Conservation (phyloP, 176 grass and related monocot species). For the Cenchrus fungigraminus region DNA sequence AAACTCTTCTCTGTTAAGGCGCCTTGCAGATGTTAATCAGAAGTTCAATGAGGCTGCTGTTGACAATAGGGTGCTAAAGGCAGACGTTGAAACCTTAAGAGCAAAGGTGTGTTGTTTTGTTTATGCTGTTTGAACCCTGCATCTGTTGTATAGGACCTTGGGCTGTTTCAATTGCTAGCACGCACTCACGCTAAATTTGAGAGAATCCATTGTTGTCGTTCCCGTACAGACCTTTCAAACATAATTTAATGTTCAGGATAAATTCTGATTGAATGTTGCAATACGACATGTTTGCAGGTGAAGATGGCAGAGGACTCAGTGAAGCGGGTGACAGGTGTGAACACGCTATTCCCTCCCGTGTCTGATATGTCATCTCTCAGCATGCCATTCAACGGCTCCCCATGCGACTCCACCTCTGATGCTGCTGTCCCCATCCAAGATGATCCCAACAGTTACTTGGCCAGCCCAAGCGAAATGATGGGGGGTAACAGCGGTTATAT, state of each 20-base stretch:
- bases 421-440: constrained; percentile 54
- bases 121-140: not conserved
- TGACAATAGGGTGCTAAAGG: constrained; percentile 82
- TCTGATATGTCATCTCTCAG: constrained; percentile 67
- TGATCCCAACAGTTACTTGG: constrained; percentile 59
- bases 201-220: not conserved
- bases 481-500: constrained; percentile 35
- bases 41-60: constrained; percentile 84
- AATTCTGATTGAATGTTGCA: not conserved
- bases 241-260: not conserved
- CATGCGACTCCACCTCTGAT: constrained; percentile 61
- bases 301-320: constrained; percentile 92
- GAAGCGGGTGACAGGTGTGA: constrained; percentile 71
- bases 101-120: constrained; percentile 57
- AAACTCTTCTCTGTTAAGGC: constrained; percentile 73
- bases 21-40: constrained; percentile 77
- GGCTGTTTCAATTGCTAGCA: constrained; percentile 9
- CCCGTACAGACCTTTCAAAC: not conserved
- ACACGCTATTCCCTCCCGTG: constrained; percentile 38
- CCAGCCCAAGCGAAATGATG: constrained; percentile 21
- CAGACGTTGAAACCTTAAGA: constrained; percentile 77
- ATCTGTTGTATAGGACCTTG: not conserved
- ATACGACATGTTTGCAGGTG: constrained; percentile 55
- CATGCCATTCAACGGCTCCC: constrained; percentile 57
- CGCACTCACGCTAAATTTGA: not conserved